Percentiles rank a stretch among this genome's conserved stretches.
Conservation (phyloP, 805 yeast genomes). For the Starmerella tilneyi region DNA sequence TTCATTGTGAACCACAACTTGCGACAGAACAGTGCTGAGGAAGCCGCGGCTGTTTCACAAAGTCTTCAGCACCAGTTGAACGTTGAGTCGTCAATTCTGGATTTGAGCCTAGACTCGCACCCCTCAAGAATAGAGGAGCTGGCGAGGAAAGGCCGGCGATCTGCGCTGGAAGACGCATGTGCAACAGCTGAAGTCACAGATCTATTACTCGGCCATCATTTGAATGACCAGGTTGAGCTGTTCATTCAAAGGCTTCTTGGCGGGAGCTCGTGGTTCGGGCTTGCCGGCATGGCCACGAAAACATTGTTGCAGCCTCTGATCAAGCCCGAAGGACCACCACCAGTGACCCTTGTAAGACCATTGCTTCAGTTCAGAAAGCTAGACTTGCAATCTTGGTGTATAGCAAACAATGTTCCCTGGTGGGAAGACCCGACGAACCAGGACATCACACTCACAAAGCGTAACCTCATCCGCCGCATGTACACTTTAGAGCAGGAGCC, state of each 20-base stretch:
- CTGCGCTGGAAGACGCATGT: constrained; percentile 38
- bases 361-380: constrained; percentile 39
- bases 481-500: constrained; percentile 31
- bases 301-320: not conserved
- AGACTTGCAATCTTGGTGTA: constrained; percentile 41
- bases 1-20: constrained; percentile 58
- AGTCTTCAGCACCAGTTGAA: constrained; percentile 23
- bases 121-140: constrained; percentile 42
- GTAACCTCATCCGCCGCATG: constrained; percentile 44
- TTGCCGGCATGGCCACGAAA: constrained; percentile 44
- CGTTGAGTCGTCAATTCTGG: constrained; percentile 31
- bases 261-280: constrained; percentile 46
- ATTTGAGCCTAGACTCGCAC: constrained; percentile 27
- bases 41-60: constrained; percentile 37
- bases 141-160: constrained; percentile 49
- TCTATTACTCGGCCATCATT: constrained; percentile 57
- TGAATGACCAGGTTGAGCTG: constrained; percentile 66
- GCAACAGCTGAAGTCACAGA: constrained; percentile 28
- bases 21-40: constrained; percentile 40
- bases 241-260: constrained; percentile 44
- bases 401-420: constrained; percentile 40
- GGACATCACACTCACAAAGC: constrained; percentile 42
- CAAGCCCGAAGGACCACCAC: not conserved
- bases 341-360: constrained; percentile 41
- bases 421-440: constrained; percentile 60